A percentile compares a stretch with the other conserved stretches of the same genome.
These are phyloP conservation scores for Camelina laxa DNA, from an alignment of 345 rosid genomes.

Conservation along the genomic window DNA sequence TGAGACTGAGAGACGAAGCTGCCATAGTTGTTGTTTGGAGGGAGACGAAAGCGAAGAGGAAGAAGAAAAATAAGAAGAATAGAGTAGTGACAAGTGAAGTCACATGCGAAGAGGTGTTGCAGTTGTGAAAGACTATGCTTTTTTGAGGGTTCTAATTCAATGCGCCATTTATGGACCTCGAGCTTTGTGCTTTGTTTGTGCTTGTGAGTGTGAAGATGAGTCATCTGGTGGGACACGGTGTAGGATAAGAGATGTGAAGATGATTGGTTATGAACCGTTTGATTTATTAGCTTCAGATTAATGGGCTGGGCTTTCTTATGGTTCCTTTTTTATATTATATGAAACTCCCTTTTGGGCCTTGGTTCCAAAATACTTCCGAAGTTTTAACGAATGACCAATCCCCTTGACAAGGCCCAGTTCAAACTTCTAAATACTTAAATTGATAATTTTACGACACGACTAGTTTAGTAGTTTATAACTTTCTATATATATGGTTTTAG, in stretches of 20 bases:
- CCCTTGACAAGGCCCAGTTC: not conserved
- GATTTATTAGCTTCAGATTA: constrained; percentile 5
- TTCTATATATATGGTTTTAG: too few species aligned
- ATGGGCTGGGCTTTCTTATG: constrained; percentile 23
- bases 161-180: constrained; percentile 51
- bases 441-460: too few species aligned
- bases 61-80: not conserved
- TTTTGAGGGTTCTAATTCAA: constrained; percentile 36
- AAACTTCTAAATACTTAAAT: not conserved
- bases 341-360: too few species aligned
- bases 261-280: constrained; percentile 32
- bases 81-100: constrained; percentile 15
- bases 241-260: constrained; percentile 19
- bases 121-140: constrained; percentile 46
- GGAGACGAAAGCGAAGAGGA: constrained; percentile 14
- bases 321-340: too few species aligned
- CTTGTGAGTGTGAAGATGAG: constrained; percentile 13
- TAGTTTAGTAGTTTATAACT: too few species aligned
- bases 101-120: constrained; percentile 52
- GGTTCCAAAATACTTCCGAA: too few species aligned
- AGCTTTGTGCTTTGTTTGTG: constrained; percentile 21
- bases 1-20: constrained; percentile 26
- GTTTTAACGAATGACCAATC: not conserved
- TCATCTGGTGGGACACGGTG: constrained; percentile 36
- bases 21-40: constrained; percentile 20